Base-by-base conservation (phyloP, 345 rosid genomes). In the Psidium friedrichsthalianum region DNA sequence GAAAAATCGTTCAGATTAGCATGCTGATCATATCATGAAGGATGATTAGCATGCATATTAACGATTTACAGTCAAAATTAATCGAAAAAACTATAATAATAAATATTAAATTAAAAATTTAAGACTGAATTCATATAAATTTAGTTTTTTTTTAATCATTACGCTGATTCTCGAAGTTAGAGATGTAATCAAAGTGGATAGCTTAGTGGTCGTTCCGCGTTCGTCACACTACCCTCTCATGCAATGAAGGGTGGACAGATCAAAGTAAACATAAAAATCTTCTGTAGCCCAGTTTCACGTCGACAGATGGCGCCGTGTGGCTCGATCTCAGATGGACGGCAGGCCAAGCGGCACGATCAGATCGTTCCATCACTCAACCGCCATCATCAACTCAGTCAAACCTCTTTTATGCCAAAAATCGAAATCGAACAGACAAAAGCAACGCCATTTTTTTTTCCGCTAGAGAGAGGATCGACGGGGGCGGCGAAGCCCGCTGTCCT, bases 11-110 rank as follows among this genome's bases (percentile, higher is more conserved):
- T 0, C 14, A 11, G 4, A 3, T 11, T 11, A 51, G 5, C 5
- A 2, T 2, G 12, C 4, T 51, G 52, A 51, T 51, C 3, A 51
- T 51, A 0, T 0, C 14, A 11, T 2, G 14, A 51, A 51, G 4
- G 1, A 51, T 51, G 4, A 11, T 14, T 11, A 3, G 3, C 14
- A 3, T 51, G 0, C 4, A 51, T 2, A 2, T 51, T 8, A 11
- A 1, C 14, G 52, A 51, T 51, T 51, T 51, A 0, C 3, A 51
- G 4, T 2, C 4, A 51, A 51, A 51, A 10, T 51, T 51, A 2
- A 51, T 9, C 1, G 52, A 51, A 51, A 51, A 51, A 11, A 51
- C 2, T 51, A 51, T 51, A 51, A 51, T 3, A 51, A 3, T 3
- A 51, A 51, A 51, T 51, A 51, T 51, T 0, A 51, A 51, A 11